Percentiles rank a stretch among this genome's conserved stretches.
These are phyloP conservation scores for Diaporthe amygdali DNA, from an alignment of 2,329 filamentous ascomycete genomes.

Conservation along the genomic window DNA sequence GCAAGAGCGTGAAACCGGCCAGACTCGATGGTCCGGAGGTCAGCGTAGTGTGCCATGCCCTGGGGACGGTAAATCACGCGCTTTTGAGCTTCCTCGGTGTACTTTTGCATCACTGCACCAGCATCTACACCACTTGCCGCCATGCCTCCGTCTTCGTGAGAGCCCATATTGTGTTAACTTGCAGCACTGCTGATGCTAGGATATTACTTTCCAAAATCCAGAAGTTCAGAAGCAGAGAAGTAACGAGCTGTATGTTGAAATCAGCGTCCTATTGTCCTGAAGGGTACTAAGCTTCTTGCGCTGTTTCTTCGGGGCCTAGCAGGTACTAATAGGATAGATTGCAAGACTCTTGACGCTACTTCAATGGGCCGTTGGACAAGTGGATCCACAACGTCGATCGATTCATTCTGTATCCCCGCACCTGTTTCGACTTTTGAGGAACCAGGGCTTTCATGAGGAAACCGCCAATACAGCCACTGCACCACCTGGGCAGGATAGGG, in stretches of 20 bases:
- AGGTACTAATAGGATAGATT: background rate
- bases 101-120: constrained; percentile 30
- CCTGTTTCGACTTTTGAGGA: background rate
- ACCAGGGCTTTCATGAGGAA: background rate
- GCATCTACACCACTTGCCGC: background rate
- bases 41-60: constrained; percentile 38
- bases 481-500: background rate
- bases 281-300: background rate
- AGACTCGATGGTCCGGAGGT: constrained; percentile 28
- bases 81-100: constrained; percentile 40
- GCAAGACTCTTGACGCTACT: background rate
- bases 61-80: constrained; percentile 34
- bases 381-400: background rate
- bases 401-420: background rate
- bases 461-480: background rate
- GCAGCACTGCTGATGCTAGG: background rate
- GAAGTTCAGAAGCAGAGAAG: background rate
- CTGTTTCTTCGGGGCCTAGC: background rate
- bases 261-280: background rate
- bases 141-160: background rate
- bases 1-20: constrained; percentile 31
- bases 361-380: background rate
- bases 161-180: background rate
- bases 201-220: background rate
- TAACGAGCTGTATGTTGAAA: too few species aligned